Evolutionary conservation across 805 yeast species (phyloP).

Genomic region (Teunomyces tritomae): DNA sequence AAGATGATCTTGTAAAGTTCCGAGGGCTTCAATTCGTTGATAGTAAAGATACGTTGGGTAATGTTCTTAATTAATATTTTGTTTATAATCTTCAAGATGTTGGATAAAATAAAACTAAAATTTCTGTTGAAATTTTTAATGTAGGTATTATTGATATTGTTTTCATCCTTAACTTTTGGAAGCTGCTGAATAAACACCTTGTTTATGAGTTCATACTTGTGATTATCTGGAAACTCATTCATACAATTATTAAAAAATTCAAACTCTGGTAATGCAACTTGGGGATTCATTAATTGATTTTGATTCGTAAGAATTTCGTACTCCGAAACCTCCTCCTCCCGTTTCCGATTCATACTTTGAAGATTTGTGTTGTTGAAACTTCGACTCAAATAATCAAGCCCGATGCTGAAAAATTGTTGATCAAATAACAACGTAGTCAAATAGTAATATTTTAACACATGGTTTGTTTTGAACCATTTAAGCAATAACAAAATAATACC

Average conservation of each 20-base stretch:
- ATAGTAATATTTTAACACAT: constrained; percentile 76
- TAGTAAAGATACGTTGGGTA: constrained; percentile 67
- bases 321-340: constrained; percentile 17
- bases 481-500: constrained; percentile 52
- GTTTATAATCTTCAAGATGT: constrained; percentile 54
- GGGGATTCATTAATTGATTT: constrained; percentile 40
- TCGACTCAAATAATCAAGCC: constrained; percentile 31
- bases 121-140: constrained; percentile 34
- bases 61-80: constrained; percentile 58
- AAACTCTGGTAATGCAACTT: constrained; percentile 27
- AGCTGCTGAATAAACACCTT: constrained; percentile 25
- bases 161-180: constrained; percentile 22
- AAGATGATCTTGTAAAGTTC: constrained; percentile 57
- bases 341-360: constrained; percentile 19
- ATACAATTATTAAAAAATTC: constrained; percentile 40
- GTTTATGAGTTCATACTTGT: constrained; percentile 28
- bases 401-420: constrained; percentile 47
- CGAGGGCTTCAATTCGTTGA: constrained; percentile 63
- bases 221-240: constrained; percentile 12
- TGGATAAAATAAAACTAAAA: constrained; percentile 48
- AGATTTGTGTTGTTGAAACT: constrained; percentile 36
- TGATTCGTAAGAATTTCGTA: constrained; percentile 35
- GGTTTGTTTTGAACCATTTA: constrained; percentile 78
- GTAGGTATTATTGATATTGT: constrained; percentile 25
- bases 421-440: constrained; percentile 72